Evolutionary conservation across 2,329 filamentous ascomycete genomes (phyloP), one percentile per base, ranked within the genome.

Genomic region (Hypoxylon sp.): DNA sequence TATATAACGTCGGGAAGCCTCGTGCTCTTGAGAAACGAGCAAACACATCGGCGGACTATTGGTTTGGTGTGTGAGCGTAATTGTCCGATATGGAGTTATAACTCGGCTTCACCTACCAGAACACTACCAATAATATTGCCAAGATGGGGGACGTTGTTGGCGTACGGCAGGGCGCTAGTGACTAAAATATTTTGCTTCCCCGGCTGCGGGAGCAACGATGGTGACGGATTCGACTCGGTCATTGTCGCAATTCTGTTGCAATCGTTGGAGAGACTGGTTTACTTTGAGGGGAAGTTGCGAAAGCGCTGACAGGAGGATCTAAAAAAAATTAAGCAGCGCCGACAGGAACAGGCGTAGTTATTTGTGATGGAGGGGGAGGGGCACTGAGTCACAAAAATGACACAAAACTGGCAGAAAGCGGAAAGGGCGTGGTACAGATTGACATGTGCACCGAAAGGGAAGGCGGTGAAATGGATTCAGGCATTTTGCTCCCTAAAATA

Each of bases 111-210:
- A 60, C 65, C 51, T 65, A 70, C 94, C 73, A 98, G 86, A 41
- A 97, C 93, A 74, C 90, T 93, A 70, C 93, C 93, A 70, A 97
- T 90, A 72, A 97, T 90, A 81, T 97, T 97, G 69, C 93, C 94
- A 74, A 98, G 83, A 82, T 97, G 94, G 52, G 94, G 91, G 30
- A 92, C 88, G 75, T 90, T 89, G 79, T 90, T 89, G 72, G 86
- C 91, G 75, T 97, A 97, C 45, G 94, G 94, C 51, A 98, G 81
- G n/a, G 94, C 94, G 74, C 91, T 95, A 46, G 95, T 97, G 75
- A 98, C 90, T 69, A 98, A 87, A 74, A 97, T 89, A 80, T 98
- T 98, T 75, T 90, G 87, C 85, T 97, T 90, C 73, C 91, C 92
- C 78, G 88, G 82, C 75, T 89, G 81, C 71, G 91, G 91, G 71